Conservation (phyloP, 2,329 filamentous ascomycete species). For the Sporothrix curviconia region DNA sequence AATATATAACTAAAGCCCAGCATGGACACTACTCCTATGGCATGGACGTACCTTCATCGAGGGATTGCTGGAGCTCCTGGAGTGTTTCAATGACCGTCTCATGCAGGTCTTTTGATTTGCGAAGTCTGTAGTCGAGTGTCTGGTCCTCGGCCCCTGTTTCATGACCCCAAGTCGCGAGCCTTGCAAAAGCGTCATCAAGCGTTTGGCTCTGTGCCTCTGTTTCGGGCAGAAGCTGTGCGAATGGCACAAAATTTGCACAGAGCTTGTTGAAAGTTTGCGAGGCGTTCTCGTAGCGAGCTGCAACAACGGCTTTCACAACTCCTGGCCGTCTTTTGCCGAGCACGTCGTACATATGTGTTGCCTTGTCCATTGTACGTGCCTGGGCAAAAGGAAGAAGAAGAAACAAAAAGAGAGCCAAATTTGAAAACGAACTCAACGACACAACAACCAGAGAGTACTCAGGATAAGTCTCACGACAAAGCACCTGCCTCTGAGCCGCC, state of each 20-base stretch:
- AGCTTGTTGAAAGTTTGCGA: conserved; percentile 16
- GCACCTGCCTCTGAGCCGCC: too few relatives aligned
- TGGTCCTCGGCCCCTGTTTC: conserved; percentile 17
- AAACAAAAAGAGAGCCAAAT: too few relatives aligned
- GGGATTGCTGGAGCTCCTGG: conserved; percentile 10
- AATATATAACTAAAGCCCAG: too few relatives aligned
- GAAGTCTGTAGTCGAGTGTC: conserved; percentile 17
- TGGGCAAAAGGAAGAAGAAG: neutral
- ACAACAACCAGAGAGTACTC: too few relatives aligned
- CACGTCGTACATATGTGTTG: conserved; percentile 18
- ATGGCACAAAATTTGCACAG: conserved; percentile 6
- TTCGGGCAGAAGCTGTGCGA: conserved; percentile 9
- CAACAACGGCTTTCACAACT: conserved; percentile 15
- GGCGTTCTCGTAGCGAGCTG: conserved; percentile 16
- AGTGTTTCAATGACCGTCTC: conserved; percentile 12
- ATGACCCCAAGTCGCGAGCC: conserved; percentile 17
- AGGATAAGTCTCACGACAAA: too few relatives aligned
- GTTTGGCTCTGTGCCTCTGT: conserved; percentile 2
- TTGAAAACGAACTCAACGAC: too few relatives aligned
- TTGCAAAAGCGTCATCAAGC: conserved; percentile 14
- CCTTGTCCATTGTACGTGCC: conserved; percentile 11
- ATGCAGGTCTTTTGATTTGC: conserved; percentile 15
- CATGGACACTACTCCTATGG: too few relatives aligned
- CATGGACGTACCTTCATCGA: conserved; percentile 14
- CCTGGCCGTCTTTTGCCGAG: conserved; percentile 8